Base-by-base conservation (phyloP, 1,284 basidiomycete species). In the Leccinum fallax region DNA sequence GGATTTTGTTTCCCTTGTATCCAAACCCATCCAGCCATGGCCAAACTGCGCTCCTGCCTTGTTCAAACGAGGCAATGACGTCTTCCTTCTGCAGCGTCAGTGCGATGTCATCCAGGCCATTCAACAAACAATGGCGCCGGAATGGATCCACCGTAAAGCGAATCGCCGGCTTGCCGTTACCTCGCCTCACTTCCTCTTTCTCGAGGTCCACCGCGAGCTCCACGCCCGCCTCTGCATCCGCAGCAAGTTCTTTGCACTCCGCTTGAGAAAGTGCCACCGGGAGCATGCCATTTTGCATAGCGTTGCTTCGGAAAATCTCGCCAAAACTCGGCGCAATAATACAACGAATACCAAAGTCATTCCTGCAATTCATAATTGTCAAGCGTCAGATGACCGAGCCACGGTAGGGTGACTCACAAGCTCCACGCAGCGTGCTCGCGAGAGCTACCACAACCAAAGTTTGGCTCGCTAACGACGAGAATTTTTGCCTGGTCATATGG, bases 391-490 rank as follows among this genome's bases (percentile, higher is more conserved):
- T 32, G 28, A 40, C 56, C 19, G 48, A 40, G 58, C 53, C 40
- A 24, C 49, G 36, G 61, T n/a, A 51, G 26, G 55, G 51, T 16
- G 28, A 84, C 90, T 80, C 68, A 93, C 85, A 98, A 81, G 75
- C 95, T 95, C 95, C 95, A 98, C 1, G 95, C 94, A 15, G 95
- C 95, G 74, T 98, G 96, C 76, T 98, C 96, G 66, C 93, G 90
- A 73, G 90, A 96, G 75, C 89, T 95, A 38, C 94, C 95, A 70
- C 95, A 98, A 13, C 95, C 95, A 79, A 98, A 98, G 83, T 98
- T 98, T 71, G 85, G 84, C 40, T 93, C 95, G 7, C 89, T 94
- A 72, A 92, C 94, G 53, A 98, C 90, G 48, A 98, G 82, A 65
- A 97, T 93, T 76, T 86, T 92, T 11, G 95, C 83, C 62, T 88